Evolutionary conservation across 495 filamentous ascomycete genomes (phyloP).

Genomic region (Trichodelitschia bisporula): DNA sequence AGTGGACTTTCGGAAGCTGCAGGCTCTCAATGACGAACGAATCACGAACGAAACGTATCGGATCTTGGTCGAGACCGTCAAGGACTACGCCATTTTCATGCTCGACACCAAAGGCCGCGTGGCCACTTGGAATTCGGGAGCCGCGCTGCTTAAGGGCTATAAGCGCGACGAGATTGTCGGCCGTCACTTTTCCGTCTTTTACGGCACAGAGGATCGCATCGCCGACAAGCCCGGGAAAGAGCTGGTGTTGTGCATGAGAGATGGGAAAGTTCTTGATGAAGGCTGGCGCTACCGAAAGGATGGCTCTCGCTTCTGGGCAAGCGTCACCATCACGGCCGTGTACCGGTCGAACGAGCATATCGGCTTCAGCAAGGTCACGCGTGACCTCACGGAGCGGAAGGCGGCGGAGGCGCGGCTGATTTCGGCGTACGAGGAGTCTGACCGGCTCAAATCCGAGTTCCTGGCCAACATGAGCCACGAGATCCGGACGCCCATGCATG

Average conservation of each 20-base stretch:
- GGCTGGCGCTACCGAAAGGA: slow-evolving; percentile 41
- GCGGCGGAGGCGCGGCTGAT: slow-evolving; percentile 31
- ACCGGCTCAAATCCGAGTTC: slow-evolving; percentile 48
- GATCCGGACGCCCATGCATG: slow-evolving; percentile 51
- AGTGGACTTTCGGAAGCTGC: slow-evolving; percentile 3
- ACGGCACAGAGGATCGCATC: slow-evolving; percentile 28
- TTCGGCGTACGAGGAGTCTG: slow-evolving; percentile 38
- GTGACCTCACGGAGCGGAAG: slow-evolving; percentile 36
- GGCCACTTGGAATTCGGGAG: slow-evolving; percentile 37
- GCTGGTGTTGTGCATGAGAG: slow-evolving; percentile 29
- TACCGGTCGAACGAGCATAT: slow-evolving; percentile 30
- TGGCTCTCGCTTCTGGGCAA: slow-evolving; percentile 39
- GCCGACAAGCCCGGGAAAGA: slow-evolving; percentile 28
- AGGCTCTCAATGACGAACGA: slow-evolving; percentile 16
- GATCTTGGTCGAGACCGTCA: slow-evolving; percentile 36
- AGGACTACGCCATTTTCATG: slow-evolving; percentile 46
- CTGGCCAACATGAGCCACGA: slow-evolving; percentile 71
- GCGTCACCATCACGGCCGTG: slow-evolving; percentile 37
- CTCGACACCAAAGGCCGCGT: slow-evolving; percentile 32
- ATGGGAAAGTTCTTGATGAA: slow-evolving; percentile 38
- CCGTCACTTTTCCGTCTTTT: slow-evolving; percentile 37
- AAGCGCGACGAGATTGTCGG: slow-evolving; percentile 30
- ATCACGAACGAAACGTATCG: slow-evolving; percentile 33
- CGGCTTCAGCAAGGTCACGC: slow-evolving; percentile 39
- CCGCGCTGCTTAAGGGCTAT: slow-evolving; percentile 34